Evolutionary conservation across 257 asterid species (phyloP), one percentile per base, ranked within the genome.

Genomic region (Nicotiana knightiana): DNA sequence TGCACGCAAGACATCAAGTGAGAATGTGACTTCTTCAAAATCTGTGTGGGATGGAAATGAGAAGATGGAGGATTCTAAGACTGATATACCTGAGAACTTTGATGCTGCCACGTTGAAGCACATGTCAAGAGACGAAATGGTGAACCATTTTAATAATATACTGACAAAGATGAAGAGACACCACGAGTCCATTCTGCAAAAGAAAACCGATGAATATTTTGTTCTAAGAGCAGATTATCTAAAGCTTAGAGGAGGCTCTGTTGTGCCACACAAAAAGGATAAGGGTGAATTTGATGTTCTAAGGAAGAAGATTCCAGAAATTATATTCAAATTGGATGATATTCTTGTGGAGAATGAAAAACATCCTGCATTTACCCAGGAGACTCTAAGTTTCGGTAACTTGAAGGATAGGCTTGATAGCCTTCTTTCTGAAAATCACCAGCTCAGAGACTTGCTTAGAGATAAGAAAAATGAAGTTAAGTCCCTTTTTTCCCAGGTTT

Each of bases 161-260:
- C 91, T 96, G 81, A 88, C 91, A 66, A 85, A 87, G 88, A 85
- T 92, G 84, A 94, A 59, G 87, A 96, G 99, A 86, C 90, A 91
- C 48, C 93, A 96, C 68, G 99, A 96, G 86, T 89, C 94, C 64
- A 90, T 87, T 79, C 78, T 92, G 84, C 93, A 87, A 9, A 81
- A 86, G 88, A 85, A 81, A 88, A 92, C 97, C 11, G 99, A 94
- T 77, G 89, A 89, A 17, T 90, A 77, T 82, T 96, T 87, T 80
- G 59, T 83, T 77, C 87, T 93, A n/a, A 96, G 88, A 83, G 91
- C 95, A 63, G 97, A 94, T 21, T 89, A 87, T 86, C 79, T 84
- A 28, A 84, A 82, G 15, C 67, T 91, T 84, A 95, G 92, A 85
- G 90, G 86, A 87, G 89, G 91, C 58, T 85, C 89, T 33, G 77